phyloP scores from a whole-genome alignment of 768 basidiomycete species.

The Multifurca ochricompacta region DNA sequence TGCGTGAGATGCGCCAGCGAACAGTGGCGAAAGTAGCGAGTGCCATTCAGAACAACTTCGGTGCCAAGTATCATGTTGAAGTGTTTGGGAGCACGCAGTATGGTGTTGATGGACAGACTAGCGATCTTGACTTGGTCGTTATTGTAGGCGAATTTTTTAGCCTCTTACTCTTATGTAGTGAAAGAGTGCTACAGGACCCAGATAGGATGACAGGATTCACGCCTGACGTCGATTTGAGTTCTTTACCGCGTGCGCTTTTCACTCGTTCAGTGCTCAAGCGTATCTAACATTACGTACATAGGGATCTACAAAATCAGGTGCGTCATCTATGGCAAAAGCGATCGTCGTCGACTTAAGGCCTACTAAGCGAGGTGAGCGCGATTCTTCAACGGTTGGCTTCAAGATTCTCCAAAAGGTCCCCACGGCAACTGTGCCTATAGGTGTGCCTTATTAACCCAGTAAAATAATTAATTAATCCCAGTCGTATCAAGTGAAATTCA shows the following conservation, averaged over 20 bases:
- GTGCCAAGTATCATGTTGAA: slow-evolving; percentile 29
- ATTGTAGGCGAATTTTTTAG: slow-evolving; percentile 32
- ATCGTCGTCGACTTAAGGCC: not conserved
- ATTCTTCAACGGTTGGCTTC: slow-evolving; percentile 29
- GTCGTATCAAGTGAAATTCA: slow-evolving; percentile 39
- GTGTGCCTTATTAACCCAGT: slow-evolving; percentile 19
- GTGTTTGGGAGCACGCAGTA: slow-evolving; percentile 47
- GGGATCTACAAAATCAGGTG: slow-evolving; percentile 30
- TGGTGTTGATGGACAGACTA: slow-evolving; percentile 33
- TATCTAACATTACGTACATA: slow-evolving; percentile 6
- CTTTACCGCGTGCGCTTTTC: slow-evolving; percentile 27
- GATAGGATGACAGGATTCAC: slow-evolving; percentile 26
- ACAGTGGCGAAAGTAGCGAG: slow-evolving; percentile 7
- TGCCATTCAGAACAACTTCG: slow-evolving; percentile 25
- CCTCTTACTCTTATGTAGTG: not conserved
- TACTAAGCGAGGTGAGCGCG: slow-evolving; percentile 28
- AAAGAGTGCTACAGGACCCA: slow-evolving; percentile 29
- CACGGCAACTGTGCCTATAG: slow-evolving; percentile 32
- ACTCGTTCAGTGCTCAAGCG: not conserved
- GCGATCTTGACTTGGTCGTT: slow-evolving; percentile 48
- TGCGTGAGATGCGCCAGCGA: slow-evolving; percentile 9
- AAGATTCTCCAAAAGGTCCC: slow-evolving; percentile 22
- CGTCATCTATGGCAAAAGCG: not conserved
- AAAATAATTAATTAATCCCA: slow-evolving; percentile 3
- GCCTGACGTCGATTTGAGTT: slow-evolving; percentile 23